Conservation (phyloP, 805 yeast species). For the Yamadazyma tumulicola region DNA sequence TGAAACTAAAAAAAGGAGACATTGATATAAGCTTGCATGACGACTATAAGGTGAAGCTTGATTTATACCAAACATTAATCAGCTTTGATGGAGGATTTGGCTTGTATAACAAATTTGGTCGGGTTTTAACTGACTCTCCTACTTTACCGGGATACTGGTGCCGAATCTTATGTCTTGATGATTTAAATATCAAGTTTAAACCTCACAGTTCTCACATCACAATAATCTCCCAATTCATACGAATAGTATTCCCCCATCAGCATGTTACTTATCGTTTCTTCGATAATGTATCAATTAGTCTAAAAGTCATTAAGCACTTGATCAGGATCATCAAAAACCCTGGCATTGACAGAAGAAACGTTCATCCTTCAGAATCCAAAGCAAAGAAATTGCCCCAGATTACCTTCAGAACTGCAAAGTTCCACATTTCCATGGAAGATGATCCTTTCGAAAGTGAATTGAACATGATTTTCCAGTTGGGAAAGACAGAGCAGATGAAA, state of each 20-base stretch:
- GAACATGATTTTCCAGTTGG: slow-evolving; percentile 40
- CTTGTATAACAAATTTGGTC: slow-evolving; percentile 22
- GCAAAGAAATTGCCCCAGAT: slow-evolving; percentile 28
- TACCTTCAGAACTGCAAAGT: slow-evolving; percentile 20
- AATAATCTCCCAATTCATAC: slow-evolving; percentile 22
- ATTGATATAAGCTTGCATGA: slow-evolving; percentile 42
- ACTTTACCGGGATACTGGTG: slow-evolving; percentile 45
- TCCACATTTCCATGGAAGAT: slow-evolving; percentile 38
- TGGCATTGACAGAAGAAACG: slow-evolving; percentile 13
- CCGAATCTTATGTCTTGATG: slow-evolving; percentile 41
- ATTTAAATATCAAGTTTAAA: slow-evolving; percentile 17
- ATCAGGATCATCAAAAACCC: slow-evolving; percentile 19
- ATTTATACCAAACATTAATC: slow-evolving; percentile 26
- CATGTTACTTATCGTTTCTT: slow-evolving; percentile 36
- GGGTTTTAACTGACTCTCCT: slow-evolving; percentile 55
- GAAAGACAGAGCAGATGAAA: slow-evolving; percentile 37
- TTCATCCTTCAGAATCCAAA: slow-evolving; percentile 28
- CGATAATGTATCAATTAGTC: slow-evolving; percentile 33
- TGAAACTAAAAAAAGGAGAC: slow-evolving; percentile 18
- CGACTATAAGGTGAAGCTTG: slow-evolving; percentile 47
- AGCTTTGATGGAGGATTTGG: slow-evolving; percentile 5
- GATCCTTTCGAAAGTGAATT: slow-evolving; percentile 42
- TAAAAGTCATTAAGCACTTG: slow-evolving; percentile 34
- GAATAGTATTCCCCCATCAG: slow-evolving; percentile 35
- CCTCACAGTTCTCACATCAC: slow-evolving; percentile 16